phyloP scores from a whole-genome alignment of 352 stramenopile species.

The Phytophthora cryptogea region DNA sequence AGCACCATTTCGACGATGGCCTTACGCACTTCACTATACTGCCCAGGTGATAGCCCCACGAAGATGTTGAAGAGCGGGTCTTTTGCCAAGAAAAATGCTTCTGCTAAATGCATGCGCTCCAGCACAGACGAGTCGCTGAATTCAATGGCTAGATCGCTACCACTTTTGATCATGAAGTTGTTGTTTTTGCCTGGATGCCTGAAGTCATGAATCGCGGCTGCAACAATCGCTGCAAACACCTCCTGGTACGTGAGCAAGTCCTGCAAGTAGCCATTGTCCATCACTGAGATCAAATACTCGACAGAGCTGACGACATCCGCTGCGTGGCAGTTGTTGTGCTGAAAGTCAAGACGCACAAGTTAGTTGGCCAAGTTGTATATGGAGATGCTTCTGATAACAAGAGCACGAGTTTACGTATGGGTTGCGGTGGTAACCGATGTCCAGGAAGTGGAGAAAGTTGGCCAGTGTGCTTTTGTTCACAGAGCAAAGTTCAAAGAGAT shows the following conservation, averaged over 20 bases:
- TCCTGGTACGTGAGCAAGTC: conserved; percentile 82
- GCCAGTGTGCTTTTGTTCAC: conserved; percentile 78
- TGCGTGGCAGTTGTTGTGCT: conserved; percentile 85
- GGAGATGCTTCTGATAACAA: conserved; percentile 2
- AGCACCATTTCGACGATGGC: conserved; percentile 89
- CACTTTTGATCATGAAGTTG: conserved; percentile 84
- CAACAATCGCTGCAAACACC: conserved; percentile 80
- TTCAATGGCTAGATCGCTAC: conserved; percentile 71
- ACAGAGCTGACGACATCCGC: conserved; percentile 83
- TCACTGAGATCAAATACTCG: conserved; percentile 79
- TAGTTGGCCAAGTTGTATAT: conserved; percentile 5
- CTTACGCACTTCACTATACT: conserved; percentile 74
- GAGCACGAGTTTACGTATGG: conserved; percentile 61
- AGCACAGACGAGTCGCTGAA: conserved; percentile 87
- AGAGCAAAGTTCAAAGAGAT: conserved; percentile 73
- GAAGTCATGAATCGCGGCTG: conserved; percentile 86
- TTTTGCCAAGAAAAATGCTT: conserved; percentile 77
- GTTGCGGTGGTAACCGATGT: conserved; percentile 82
- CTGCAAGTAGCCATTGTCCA: conserved; percentile 83
- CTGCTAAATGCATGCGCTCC: conserved; percentile 86
- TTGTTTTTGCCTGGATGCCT: conserved; percentile 85
- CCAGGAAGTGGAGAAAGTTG: conserved; percentile 82
- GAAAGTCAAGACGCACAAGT: conserved; percentile 1
- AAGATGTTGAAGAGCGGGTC: conserved; percentile 82
- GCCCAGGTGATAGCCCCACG: conserved; percentile 52